Evolutionary conservation across 129 eudicot genomes (phyloP).

Genomic region (Escallonia rubra): DNA sequence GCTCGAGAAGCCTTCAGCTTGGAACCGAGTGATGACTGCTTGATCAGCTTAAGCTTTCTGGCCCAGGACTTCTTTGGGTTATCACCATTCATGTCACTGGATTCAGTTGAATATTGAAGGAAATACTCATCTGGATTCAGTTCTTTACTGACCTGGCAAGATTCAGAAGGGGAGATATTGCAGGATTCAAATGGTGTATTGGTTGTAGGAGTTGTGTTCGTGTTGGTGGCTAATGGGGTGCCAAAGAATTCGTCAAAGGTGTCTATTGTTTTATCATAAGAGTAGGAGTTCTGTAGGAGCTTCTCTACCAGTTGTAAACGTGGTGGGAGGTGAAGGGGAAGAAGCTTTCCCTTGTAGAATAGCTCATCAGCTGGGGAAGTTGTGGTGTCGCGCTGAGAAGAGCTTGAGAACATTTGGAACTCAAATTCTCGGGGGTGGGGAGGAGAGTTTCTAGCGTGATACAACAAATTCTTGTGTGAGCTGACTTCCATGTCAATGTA

Average conservation of each 20-base stretch:
- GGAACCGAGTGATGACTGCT: constrained; percentile 47
- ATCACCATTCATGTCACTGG: constrained; percentile 7
- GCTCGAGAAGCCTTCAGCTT: constrained; percentile 61
- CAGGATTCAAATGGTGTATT: constrained; percentile 83
- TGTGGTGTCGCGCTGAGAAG: constrained; percentile 54
- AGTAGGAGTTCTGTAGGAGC: constrained; percentile 33
- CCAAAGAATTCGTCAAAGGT: constrained; percentile 43
- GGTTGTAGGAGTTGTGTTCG: constrained; percentile 35
- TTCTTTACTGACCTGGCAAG: constrained; percentile 79
- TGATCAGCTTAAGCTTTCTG: constrained; percentile 50
- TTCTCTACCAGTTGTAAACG: constrained; percentile 78
- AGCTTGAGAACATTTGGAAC: constrained; percentile 79
- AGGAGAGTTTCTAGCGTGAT: constrained; percentile 24
- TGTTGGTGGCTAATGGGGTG: constrained; percentile 50
- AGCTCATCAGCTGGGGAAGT: constrained; percentile 94
- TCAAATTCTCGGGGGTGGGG: constrained; percentile 57
- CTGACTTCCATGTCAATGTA: constrained; percentile 84
- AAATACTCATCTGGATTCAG: constrained; percentile 66
- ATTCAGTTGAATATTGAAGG: constrained; percentile 24
- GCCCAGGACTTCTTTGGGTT: constrained; percentile 65
- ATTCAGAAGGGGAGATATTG: constrained; percentile 62
- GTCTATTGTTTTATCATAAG: constrained; percentile 17
- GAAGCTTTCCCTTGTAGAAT: constrained; percentile 90
- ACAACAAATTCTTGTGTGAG: constrained; percentile 23
- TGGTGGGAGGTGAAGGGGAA: constrained; percentile 84